Base-by-base conservation (phyloP, 345 rosid species). In the Euphorbia tirucalli region DNA sequence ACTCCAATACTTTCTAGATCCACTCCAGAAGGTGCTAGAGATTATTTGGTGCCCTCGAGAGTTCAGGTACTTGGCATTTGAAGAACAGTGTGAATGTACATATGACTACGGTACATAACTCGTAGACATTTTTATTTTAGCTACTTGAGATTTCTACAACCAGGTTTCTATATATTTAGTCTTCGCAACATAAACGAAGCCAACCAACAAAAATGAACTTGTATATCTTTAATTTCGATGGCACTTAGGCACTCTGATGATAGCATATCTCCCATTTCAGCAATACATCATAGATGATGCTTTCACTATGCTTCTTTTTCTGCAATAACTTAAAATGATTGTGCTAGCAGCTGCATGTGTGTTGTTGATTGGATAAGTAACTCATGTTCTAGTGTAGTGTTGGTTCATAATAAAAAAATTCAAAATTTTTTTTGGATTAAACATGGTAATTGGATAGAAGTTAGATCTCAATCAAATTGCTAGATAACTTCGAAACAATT, bases 11-110 rank as follows among this genome's bases (percentile, higher is more conserved):
- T 95, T 59, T 88, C 96, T 50, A 90, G 94, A 83, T 95, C 98
- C 27, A 95, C 99, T 75, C 99, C 99, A 43, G 97, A 92, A 87
- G 97, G 97, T 63, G 99, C 99, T 22, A 86, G 97, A 46, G 97
- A 95, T 84, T 95, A 90, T 83, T 80, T 95, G 80, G 99, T 95
- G 11, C 99, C 99, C 67, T 92, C 97, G 22, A 90, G 97, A 88
- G 78, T 92, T 88, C 98, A 92, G 98, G 99, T 92, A 87, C 75
- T 71, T 43, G 35, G 24, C 22, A 72, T 46, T 74, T 71, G 22
- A 49, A 41, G 13, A 46, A 46, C 19, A 46, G 52, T 46, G 19
- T 14, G 39, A 11, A 54, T 64, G 37, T 46, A 28, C 22, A 11
- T 46, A 15, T 22, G 55, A 21, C 22, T 19, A 28, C 7, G n/a